These are phyloP conservation scores for Cicer pinnatifidum DNA, from an alignment of 306 rosid genomes.

Conservation along the genomic window DNA sequence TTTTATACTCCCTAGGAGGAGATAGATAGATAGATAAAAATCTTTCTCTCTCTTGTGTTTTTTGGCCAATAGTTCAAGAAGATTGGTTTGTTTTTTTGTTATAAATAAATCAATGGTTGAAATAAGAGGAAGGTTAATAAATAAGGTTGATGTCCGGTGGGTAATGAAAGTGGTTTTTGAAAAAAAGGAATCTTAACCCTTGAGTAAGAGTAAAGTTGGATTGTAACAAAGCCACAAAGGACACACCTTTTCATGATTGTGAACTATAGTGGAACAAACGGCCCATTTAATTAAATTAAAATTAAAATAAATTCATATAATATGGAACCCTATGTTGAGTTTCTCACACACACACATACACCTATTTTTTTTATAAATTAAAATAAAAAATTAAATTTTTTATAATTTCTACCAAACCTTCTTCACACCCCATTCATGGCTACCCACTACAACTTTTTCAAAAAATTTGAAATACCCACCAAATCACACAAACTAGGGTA, in stretches of 20 bases:
- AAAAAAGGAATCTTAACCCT: conserved; percentile 52
- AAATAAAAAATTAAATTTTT: background rate
- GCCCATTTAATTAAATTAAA: background rate
- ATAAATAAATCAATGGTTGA: conserved; percentile 33
- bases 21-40: conserved; percentile 30
- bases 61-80: conserved; percentile 35
- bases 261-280: conserved; percentile 49
- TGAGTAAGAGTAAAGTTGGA: conserved; percentile 49
- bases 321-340: conserved; percentile 51
- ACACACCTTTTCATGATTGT: conserved; percentile 57
- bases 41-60: conserved; percentile 6
- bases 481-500: conserved; percentile 23
- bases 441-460: conserved; percentile 5
- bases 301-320: background rate
- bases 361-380: background rate
- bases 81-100: conserved; percentile 21
- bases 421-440: background rate
- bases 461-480: conserved; percentile 37
- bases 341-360: conserved; percentile 1
- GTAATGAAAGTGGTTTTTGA: conserved; percentile 40
- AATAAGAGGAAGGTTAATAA: conserved; percentile 44
- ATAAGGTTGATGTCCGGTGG: conserved; percentile 45
- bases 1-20: conserved; percentile 45
- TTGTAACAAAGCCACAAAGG: conserved; percentile 49
- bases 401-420: background rate